Base-by-base conservation (phyloP, 2,329 filamentous ascomycete species). In the Penicillium sp. region DNA sequence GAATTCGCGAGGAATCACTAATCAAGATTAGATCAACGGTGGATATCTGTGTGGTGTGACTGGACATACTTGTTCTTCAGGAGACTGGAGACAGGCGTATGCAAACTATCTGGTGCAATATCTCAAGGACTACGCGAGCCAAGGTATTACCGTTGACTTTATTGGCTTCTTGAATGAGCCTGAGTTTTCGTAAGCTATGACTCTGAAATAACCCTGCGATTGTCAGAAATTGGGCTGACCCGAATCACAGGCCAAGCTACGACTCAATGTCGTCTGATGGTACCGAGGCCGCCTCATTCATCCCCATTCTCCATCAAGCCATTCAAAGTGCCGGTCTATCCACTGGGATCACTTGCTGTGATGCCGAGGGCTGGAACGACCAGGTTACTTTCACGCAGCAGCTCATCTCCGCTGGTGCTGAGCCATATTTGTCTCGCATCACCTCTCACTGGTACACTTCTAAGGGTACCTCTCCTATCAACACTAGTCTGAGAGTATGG, bases 271-370 rank as follows among this genome's bases (percentile, higher is more conserved):
- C 75, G 35, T 81, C 79, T 9, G 73, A 77, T 35, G 80, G 79
- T 56, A 77, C 74, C 17, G 76, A 85, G 73, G 83, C 83, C 3
- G 82, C 80, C 50, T 80, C 82, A 44, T 85, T 86, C 70, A 82
- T 86, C 73, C 74, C 76, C 56, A 75, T 82, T n/a, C 76, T 86
- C 5, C 72, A 75, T 24, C 70, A 75, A 9, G 76, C 79, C 19
- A 68, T 82, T 54, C 65, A 80, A 66, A 50, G 70, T 13, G 66
- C 73, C 53, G 76, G 76, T 40, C 73, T 80, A 37, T 74, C 73
- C 56, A 73, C 76, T 45, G 76, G 72, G 4, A 78, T 82, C 30
- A 78, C 76, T 37, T 82, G 80, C 73, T 83, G 81, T 59, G 81
- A 82, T 59, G 76, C 75, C 9, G 78, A 76, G 9, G 81, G 80